Evolutionary conservation across 139 green algal genomes (phyloP).

Genomic region (Tetradesmus obliquus): DNA sequence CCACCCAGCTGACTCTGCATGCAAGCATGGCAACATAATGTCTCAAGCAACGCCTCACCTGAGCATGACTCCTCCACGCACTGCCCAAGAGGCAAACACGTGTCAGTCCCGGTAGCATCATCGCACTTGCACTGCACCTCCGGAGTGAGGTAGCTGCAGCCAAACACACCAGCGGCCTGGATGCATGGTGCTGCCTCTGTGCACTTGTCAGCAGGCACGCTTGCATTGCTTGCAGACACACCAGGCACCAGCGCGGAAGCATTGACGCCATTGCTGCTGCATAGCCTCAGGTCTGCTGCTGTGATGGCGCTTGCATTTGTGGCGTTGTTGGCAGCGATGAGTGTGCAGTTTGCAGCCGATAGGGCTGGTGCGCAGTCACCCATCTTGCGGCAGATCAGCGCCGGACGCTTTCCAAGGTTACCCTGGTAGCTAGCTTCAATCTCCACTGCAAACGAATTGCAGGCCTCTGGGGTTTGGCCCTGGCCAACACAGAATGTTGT

Average conservation of each 20-base stretch:
- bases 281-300: neutral
- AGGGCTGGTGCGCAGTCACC: neutral
- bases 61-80: neutral
- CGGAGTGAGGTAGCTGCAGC: neutral
- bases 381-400: neutral
- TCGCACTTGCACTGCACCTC: neutral
- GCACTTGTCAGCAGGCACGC: neutral
- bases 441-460: neutral
- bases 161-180: neutral
- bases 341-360: neutral
- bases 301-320: neutral
- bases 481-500: neutral
- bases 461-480: neutral
- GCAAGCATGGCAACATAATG: too few species aligned
- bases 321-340: neutral
- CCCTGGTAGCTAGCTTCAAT: conserved; percentile 6
- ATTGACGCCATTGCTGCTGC: neutral
- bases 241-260: neutral
- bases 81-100: neutral
- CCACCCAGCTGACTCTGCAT: too few species aligned
- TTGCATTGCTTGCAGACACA: neutral
- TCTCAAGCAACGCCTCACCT: neutral
- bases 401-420: neutral
- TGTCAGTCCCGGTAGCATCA: neutral
- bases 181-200: neutral